These are phyloP conservation scores for Vitis labrusca DNA, from an alignment of 164 flowering plant species.

Conservation along the genomic window DNA sequence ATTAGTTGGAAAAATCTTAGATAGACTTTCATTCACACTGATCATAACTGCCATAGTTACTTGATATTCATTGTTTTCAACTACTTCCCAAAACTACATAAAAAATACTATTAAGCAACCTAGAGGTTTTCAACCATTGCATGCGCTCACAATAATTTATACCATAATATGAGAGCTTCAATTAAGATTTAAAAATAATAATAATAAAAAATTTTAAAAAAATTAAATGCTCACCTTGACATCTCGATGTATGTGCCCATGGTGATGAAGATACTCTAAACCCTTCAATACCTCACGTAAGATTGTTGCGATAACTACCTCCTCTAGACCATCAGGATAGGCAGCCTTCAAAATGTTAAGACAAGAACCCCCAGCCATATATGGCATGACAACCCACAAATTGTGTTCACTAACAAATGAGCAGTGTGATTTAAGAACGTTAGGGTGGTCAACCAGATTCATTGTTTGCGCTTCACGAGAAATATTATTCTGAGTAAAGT, in stretches of 20 bases:
- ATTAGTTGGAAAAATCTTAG: too few species aligned
- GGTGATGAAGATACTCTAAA: conserved; percentile 89
- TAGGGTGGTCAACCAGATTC: conserved; percentile 89
- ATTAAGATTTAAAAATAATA: too few species aligned
- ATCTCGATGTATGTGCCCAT: conserved; percentile 97
- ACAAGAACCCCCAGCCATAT: conserved; percentile 92
- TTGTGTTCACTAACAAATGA: conserved; percentile 82
- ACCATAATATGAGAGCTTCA: too few species aligned
- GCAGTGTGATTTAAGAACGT: conserved; percentile 87
- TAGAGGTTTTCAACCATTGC: too few species aligned
- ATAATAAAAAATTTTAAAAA: not conserved
- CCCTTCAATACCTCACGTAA: conserved; percentile 84
- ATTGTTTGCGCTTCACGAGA: conserved; percentile 90
- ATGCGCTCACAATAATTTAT: too few species aligned
- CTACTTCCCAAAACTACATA: too few species aligned
- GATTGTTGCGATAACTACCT: conserved; percentile 86
- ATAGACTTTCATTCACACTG: too few species aligned
- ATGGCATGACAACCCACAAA: conserved; percentile 99
- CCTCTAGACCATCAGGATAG: conserved; percentile 85
- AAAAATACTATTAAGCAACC: too few species aligned
- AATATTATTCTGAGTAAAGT: conserved; percentile 51
- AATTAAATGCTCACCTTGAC: conserved; percentile 63
- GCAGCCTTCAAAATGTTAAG: conserved; percentile 91
- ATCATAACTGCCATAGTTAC: too few species aligned
- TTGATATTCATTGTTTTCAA: too few species aligned